These are phyloP conservation scores for Quercus agrifolia DNA, from an alignment of 306 rosid species.

Conservation along the genomic window DNA sequence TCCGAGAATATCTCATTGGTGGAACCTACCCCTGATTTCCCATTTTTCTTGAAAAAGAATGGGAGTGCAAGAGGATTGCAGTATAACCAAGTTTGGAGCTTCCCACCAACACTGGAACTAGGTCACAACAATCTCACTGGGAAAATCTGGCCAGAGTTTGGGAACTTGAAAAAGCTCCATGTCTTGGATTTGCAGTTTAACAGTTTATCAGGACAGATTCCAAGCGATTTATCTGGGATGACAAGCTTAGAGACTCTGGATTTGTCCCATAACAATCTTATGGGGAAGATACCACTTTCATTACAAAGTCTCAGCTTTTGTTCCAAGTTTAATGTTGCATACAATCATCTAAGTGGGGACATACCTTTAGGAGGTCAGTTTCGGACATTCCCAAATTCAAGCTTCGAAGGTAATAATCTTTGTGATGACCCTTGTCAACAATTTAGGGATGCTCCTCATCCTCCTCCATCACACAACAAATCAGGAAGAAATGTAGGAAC, in stretches of 20 bases:
- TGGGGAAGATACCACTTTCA: constrained; percentile 38
- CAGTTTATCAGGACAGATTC: constrained; percentile 40
- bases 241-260: constrained; percentile 49
- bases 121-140: constrained; percentile 42
- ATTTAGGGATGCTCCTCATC: neutral
- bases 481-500: constrained; percentile 4
- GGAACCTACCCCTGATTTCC: constrained; percentile 37
- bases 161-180: constrained; percentile 41
- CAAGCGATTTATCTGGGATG: constrained; percentile 30
- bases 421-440: constrained; percentile 23
- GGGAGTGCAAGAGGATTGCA: constrained; percentile 35
- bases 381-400: constrained; percentile 42
- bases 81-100: constrained; percentile 45
- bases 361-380: constrained; percentile 51
- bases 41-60: constrained; percentile 40
- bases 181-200: constrained; percentile 39
- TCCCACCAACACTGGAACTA: constrained; percentile 47
- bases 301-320: constrained; percentile 37
- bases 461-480: neutral
- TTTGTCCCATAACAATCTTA: constrained; percentile 45
- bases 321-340: constrained; percentile 48
- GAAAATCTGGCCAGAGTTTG: constrained; percentile 49
- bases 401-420: constrained; percentile 47
- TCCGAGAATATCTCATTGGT: constrained; percentile 8
- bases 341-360: constrained; percentile 40